Conservation (phyloP, 2,329 filamentous ascomycete species). For the Stachybotrys elegans region DNA sequence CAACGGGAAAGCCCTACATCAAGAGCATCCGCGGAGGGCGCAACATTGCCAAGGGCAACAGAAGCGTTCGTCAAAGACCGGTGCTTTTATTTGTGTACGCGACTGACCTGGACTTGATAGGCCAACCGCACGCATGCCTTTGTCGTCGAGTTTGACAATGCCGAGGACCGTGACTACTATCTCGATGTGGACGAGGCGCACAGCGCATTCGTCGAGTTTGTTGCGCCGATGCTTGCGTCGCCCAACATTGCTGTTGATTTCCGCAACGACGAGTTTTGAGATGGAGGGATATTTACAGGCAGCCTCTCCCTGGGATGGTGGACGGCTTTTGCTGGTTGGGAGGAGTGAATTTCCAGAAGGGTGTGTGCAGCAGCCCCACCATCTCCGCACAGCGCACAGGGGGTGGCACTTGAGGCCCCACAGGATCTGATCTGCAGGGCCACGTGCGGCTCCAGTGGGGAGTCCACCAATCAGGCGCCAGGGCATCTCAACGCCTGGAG, state of each 20-base stretch:
- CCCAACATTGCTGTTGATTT: neutral
- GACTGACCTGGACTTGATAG: conserved; percentile 24
- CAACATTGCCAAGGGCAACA: conserved; percentile 48
- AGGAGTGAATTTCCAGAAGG: no score
- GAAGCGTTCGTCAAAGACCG: neutral
- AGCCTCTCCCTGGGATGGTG: no score
- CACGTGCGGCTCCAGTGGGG: no score
- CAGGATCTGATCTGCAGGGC: no score
- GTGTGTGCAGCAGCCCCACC: no score
- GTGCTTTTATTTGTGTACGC: conserved; percentile 25
- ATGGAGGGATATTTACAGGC: no score
- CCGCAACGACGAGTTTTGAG: neutral
- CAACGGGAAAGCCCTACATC: conserved; percentile 55
- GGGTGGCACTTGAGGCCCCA: no score
- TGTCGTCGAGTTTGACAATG: conserved; percentile 37
- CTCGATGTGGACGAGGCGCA: conserved; percentile 4
- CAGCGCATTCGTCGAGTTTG: neutral
- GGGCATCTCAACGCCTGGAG: no score
- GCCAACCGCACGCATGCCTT: conserved; percentile 62
- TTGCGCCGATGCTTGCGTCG: neutral
- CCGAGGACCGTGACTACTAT: conserved; percentile 6
- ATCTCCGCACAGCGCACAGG: no score
- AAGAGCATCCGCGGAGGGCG: conserved; percentile 51
- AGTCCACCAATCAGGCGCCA: no score
- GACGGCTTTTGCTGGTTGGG: no score